phyloP scores from a whole-genome alignment of 805 yeast genomes.

The Clavispora asparagi region DNA sequence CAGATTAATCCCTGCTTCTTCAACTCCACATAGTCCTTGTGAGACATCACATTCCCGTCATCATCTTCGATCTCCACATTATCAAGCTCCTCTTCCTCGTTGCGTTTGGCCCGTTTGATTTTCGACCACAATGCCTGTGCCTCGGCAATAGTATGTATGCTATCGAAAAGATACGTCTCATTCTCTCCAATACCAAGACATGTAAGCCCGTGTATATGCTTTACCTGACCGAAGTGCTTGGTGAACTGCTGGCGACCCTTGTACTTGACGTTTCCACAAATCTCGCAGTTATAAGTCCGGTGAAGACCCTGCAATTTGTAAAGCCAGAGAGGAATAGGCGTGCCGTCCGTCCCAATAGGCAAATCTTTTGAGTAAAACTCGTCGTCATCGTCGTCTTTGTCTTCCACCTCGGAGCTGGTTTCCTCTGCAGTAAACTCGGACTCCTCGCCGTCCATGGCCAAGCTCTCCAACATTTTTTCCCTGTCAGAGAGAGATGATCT shows the following conservation, averaged over 20 bases:
- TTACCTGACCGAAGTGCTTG: slow-evolving; percentile 65
- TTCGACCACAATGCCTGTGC: slow-evolving; percentile 56
- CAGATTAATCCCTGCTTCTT: slow-evolving; percentile 81
- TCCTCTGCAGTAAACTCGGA: slow-evolving; percentile 34
- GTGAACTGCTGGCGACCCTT: slow-evolving; percentile 70
- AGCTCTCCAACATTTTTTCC: slow-evolving; percentile 52
- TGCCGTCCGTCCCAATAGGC: slow-evolving; percentile 85
- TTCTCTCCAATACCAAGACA: slow-evolving; percentile 66
- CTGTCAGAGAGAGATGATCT: slow-evolving; percentile 62
- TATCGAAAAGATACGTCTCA: slow-evolving; percentile 45
- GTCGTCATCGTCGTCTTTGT: slow-evolving; percentile 23
- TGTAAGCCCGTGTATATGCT: slow-evolving; percentile 69
- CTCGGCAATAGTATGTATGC: slow-evolving; percentile 62
- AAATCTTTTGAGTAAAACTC: slow-evolving; percentile 47
- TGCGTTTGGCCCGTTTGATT: slow-evolving; percentile 32
- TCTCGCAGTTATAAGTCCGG: slow-evolving; percentile 68
- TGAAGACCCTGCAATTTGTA: slow-evolving; percentile 85
- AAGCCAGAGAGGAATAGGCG: slow-evolving; percentile 91
- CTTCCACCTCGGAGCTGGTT: slow-evolving; percentile 19
- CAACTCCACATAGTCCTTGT: slow-evolving; percentile 75
- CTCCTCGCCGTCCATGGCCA: slow-evolving; percentile 38
- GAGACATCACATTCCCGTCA: slow-evolving; percentile 89
- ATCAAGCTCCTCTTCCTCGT: slow-evolving; percentile 40
- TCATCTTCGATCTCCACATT: slow-evolving; percentile 83
- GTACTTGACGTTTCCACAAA: slow-evolving; percentile 73